Evolutionary conservation across 176 grass and related monocot genomes (phyloP).

Genomic region (Avena insularis): DNA sequence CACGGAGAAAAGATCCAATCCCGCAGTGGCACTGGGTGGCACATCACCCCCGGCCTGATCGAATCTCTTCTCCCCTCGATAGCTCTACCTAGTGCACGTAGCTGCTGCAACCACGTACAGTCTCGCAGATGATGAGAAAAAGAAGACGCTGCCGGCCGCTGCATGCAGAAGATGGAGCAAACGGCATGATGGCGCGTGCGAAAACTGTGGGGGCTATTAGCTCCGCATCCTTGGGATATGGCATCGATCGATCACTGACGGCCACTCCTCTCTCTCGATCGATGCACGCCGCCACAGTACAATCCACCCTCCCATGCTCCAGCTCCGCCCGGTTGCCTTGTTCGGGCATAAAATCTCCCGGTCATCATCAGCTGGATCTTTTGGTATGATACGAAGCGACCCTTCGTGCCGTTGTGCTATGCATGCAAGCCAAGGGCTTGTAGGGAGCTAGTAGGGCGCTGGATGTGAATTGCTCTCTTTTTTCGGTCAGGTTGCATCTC

Average conservation of each 20-base stretch:
- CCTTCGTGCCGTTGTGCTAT: background rate
- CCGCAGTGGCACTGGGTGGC: background rate
- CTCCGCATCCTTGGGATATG: background rate
- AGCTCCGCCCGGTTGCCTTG: constrained; percentile 35
- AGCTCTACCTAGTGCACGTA: constrained; percentile 8
- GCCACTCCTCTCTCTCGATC: constrained; percentile 33
- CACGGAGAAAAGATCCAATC: constrained; percentile 24
- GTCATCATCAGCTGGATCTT: constrained; percentile 51
- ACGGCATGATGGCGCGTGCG: constrained; percentile 63
- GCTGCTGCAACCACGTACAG: constrained; percentile 23
- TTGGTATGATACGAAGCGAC: constrained; percentile 51
- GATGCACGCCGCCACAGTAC: constrained; percentile 33
- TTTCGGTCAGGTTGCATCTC: background rate
- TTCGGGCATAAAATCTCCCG: constrained; percentile 48
- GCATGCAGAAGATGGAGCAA: background rate
- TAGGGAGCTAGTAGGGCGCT: background rate
- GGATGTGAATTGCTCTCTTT: background rate
- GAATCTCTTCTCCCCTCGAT: background rate
- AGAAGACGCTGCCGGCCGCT: background rate
- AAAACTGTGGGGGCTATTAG: constrained; percentile 19
- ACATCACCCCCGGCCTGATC: constrained; percentile 5
- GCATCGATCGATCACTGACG: constrained; percentile 27
- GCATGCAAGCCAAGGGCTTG: background rate
- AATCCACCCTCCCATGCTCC: constrained; percentile 41
- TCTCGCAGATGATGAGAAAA: background rate